Evolutionary conservation across 2,329 filamentous ascomycete genomes (phyloP).

Genomic region (Aspergillus aculeatus): DNA sequence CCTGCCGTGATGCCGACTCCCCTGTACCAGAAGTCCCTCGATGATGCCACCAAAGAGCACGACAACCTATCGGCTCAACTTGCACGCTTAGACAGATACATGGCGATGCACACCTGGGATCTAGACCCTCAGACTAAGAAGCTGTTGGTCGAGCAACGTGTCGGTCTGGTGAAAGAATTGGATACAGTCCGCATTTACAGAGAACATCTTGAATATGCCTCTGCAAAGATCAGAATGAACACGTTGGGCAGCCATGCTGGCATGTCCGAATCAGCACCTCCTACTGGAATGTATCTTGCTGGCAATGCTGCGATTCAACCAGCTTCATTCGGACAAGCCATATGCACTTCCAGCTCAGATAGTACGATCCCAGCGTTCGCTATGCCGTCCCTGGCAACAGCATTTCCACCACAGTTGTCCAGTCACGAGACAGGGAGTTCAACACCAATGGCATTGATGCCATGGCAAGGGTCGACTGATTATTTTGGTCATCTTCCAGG

Average conservation of each 20-base stretch:
- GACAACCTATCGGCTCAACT: conserved; percentile 34
- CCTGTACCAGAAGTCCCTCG: conserved; percentile 24
- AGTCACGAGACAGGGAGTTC: neutral
- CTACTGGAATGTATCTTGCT: neutral
- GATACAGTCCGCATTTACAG: conserved; percentile 38
- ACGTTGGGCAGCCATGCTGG: conserved; percentile 3
- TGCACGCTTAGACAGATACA: conserved; percentile 38
- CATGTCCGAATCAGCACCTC: neutral
- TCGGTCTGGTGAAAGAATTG: conserved; percentile 37
- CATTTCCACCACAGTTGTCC: neutral
- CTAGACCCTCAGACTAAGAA: conserved; percentile 35
- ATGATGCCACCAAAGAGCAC: conserved; percentile 30
- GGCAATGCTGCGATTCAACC: neutral
- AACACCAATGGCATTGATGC: neutral
- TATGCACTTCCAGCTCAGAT: conserved; percentile 1
- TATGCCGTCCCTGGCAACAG: neutral
- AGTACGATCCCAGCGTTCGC: neutral
- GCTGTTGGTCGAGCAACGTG: conserved; percentile 37
- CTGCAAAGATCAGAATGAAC: conserved; percentile 13
- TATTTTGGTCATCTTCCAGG: neutral
- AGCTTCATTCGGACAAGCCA: neutral
- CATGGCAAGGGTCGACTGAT: neutral
- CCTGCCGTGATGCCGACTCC: conserved; percentile 14
- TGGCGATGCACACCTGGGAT: conserved; percentile 40
- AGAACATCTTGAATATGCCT: conserved; percentile 33